These are phyloP conservation scores for Vigna radiata DNA, from an alignment of 306 rosid genomes.

Conservation along the genomic window DNA sequence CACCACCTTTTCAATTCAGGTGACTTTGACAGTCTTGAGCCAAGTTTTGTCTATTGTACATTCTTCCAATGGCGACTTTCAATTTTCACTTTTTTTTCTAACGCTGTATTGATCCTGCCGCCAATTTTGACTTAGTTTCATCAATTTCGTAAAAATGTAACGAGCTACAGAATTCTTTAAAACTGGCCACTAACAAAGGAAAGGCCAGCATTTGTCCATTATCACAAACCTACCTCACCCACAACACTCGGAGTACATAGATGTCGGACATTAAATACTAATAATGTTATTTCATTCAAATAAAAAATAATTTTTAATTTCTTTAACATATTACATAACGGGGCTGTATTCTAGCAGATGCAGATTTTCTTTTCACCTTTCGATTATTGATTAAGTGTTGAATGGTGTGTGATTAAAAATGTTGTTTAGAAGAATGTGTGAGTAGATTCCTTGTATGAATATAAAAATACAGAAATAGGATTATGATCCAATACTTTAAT, in stretches of 20 bases:
- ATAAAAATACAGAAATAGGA: conserved; percentile 30
- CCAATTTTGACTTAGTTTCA: conserved; percentile 17
- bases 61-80: neutral
- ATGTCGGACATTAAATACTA: neutral
- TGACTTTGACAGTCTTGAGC: neutral
- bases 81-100: neutral
- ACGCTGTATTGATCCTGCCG: neutral
- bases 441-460: conserved; percentile 1
- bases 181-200: neutral
- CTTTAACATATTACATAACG: neutral
- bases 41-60: neutral
- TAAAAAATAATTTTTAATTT: neutral
- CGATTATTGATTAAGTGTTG: neutral
- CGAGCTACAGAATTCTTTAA: conserved; percentile 1
- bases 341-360: neutral
- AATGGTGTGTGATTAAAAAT: neutral
- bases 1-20: neutral
- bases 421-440: neutral
- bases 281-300: neutral
- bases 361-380: neutral
- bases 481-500: conserved; percentile 44
- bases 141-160: neutral
- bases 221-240: neutral
- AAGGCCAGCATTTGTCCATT: conserved; percentile 13
- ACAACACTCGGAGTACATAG: conserved; percentile 8